Conservation (phyloP, 1,284 basidiomycete species). For the Cutaneotrichosporon sp. region DNA sequence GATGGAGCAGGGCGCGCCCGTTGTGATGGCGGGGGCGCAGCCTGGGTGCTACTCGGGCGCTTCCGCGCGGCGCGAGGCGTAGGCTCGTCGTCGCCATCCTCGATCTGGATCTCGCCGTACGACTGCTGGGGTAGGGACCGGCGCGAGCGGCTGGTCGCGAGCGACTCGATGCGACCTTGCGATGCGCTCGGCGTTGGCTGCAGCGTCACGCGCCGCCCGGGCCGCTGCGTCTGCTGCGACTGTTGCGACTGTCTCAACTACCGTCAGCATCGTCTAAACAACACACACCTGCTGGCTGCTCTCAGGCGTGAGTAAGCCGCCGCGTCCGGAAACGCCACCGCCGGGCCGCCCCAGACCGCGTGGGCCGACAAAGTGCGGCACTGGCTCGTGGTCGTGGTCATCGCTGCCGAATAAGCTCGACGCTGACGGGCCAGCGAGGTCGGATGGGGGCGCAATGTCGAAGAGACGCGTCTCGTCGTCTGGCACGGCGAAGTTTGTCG, state of each 20-base stretch:
- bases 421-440: conserved; percentile 8
- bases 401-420: conserved; percentile 17
- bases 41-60: neutral
- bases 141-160: neutral
- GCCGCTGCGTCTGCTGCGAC: neutral
- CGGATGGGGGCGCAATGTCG: conserved; percentile 18
- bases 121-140: neutral
- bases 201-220: neutral
- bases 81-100: neutral
- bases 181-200: neutral
- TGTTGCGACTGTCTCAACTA: neutral
- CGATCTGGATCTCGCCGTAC: neutral
- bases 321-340: neutral
- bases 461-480: conserved; percentile 19
- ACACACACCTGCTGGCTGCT: neutral
- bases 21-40: neutral
- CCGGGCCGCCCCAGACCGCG: neutral
- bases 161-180: neutral
- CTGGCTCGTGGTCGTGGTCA: conserved; percentile 5
- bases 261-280: neutral
- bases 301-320: neutral
- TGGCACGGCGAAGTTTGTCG: conserved; percentile 1
- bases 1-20: neutral
- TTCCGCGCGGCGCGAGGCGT: neutral
- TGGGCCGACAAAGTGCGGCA: neutral